Evolutionary conservation across 352 stramenopile genomes (phyloP), one percentile per base, ranked within the genome.

Genomic region (Elongisporangium undulatum): DNA sequence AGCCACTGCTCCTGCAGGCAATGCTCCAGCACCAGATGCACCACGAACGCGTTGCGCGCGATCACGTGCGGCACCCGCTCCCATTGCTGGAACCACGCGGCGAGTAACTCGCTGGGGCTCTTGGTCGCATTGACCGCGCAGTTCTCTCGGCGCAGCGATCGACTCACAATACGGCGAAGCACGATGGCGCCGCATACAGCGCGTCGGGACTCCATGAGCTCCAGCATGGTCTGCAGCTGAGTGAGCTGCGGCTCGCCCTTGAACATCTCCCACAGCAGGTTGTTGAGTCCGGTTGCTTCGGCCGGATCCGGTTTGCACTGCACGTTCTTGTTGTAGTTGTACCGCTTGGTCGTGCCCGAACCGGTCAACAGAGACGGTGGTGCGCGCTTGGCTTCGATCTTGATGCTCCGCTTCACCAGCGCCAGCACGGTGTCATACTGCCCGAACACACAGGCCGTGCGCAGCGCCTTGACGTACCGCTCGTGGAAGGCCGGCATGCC

Each of bases 251-350:
- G 73, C 20, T 53, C 38, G 12, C 72, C 61, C 55, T 82, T 82
- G 24, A 86, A 62, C 76, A 86, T 75, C 61, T 78, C 63, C 74
- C 71, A 82, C 38, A 86, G 21, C 23, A 83, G 69, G 51, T 72
- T 78, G 66, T 79, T 86, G 13, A 83, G 55, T 41, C 74, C 54
- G 21, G 74, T 63, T 17, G 48, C 50, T 59, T 81, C 65, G 20
- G 48, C 61, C 12, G 16, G n/a, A 17, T 41, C 19, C 21, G 10
- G 16, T 22, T 52, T 39, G 19, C 53, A 53, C 9, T 56, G 66
- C 6, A 51, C 52, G 29, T 29, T 57, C 29, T 61, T 21, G 51
- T 56, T 39, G 16, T 72, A 59, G 24, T 67, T 54, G 50, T 65
- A 19, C n/a, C 69, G 23, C 21, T 38, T 53, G 24, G 61, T 59